Percentiles rank a stretch among this genome's conserved stretches.
These are phyloP conservation scores for Dactylellina parvicollis DNA, from an alignment of 2,329 filamentous ascomycete species.

Conservation along the genomic window DNA sequence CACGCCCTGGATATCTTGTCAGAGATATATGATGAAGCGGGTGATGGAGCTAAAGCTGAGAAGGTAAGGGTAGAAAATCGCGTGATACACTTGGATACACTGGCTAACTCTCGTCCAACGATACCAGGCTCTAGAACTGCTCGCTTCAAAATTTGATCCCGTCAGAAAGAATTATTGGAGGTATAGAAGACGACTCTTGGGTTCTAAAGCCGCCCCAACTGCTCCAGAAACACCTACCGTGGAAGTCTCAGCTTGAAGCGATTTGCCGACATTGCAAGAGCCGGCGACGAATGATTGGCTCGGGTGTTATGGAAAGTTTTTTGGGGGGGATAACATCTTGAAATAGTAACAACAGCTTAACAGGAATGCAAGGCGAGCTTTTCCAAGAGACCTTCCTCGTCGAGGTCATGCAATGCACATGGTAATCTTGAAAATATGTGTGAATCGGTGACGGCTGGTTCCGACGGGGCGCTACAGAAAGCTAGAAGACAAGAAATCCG, in stretches of 20 bases:
- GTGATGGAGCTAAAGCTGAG: slow-evolving; percentile 37
- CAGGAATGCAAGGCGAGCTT: neutral
- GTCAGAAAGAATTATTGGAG: slow-evolving; percentile 93
- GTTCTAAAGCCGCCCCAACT: slow-evolving; percentile 21
- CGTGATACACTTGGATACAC: slow-evolving; percentile 60
- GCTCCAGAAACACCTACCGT: slow-evolving; percentile 17
- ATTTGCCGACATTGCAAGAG: neutral
- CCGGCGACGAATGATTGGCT: neutral
- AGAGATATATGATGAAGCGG: slow-evolving; percentile 69
- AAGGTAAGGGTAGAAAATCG: slow-evolving; percentile 42
- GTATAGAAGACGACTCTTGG: slow-evolving; percentile 70
- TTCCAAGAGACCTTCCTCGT: slow-evolving; percentile 8
- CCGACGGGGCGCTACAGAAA: slow-evolving; percentile 14
- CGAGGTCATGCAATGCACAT: neutral
- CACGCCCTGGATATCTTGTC: slow-evolving; percentile 77
- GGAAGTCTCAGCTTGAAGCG: slow-evolving; percentile 24
- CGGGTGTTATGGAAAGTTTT: neutral
- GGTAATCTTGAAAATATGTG: slow-evolving; percentile 5
- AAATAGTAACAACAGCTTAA: neutral
- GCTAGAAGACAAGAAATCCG: neutral
- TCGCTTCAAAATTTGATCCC: slow-evolving; percentile 88
- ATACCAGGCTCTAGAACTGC: slow-evolving; percentile 70
- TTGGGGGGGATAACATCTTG: too few relatives aligned
- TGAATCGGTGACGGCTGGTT: slow-evolving; percentile 12
- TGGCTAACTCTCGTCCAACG: slow-evolving; percentile 15